Conservation (phyloP, 2,329 filamentous ascomycete genomes). For the Trichoderma guizhouense region DNA sequence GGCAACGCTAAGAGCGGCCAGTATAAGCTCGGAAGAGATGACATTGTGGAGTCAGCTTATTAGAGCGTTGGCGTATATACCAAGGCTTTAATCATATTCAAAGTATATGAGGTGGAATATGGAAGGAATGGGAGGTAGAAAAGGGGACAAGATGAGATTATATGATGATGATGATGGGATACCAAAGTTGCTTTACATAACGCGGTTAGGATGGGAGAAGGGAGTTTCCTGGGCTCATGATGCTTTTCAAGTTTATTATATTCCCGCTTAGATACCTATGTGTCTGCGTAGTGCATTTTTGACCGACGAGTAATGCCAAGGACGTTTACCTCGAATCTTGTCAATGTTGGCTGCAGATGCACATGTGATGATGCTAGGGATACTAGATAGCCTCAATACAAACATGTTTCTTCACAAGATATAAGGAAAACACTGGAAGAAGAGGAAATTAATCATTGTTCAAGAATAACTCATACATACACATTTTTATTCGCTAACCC, state of each 20-base stretch:
- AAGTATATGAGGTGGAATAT: not conserved
- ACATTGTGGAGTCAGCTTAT: constrained; percentile 74
- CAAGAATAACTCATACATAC: not conserved
- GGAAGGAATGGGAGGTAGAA: not conserved
- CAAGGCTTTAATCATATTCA: not conserved
- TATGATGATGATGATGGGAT: constrained; percentile 5
- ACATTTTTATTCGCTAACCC: constrained; percentile 10
- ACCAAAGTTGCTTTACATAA: constrained; percentile 12
- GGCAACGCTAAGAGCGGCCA: constrained; percentile 54
- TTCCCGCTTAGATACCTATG: constrained; percentile 11
- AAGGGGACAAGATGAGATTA: not conserved
- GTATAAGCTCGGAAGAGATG: constrained; percentile 74
- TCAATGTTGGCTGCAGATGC: not conserved
- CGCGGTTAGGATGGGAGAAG: not conserved
- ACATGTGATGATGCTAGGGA: not conserved
- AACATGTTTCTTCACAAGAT: not conserved
- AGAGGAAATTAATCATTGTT: not conserved
- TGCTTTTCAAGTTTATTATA: not conserved
- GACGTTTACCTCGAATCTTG: not conserved
- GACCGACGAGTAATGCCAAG: not conserved
- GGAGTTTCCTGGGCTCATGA: constrained; percentile 15
- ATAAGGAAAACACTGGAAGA: not conserved
- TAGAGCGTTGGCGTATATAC: constrained; percentile 29
- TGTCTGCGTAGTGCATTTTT: not conserved
- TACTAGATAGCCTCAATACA: not conserved